Percentiles rank a stretch among this genome's conserved stretches.
These are phyloP conservation scores for Aspergillus sclerotiicarbonarius DNA, from an alignment of 495 filamentous ascomycete genomes.

Conservation along the genomic window DNA sequence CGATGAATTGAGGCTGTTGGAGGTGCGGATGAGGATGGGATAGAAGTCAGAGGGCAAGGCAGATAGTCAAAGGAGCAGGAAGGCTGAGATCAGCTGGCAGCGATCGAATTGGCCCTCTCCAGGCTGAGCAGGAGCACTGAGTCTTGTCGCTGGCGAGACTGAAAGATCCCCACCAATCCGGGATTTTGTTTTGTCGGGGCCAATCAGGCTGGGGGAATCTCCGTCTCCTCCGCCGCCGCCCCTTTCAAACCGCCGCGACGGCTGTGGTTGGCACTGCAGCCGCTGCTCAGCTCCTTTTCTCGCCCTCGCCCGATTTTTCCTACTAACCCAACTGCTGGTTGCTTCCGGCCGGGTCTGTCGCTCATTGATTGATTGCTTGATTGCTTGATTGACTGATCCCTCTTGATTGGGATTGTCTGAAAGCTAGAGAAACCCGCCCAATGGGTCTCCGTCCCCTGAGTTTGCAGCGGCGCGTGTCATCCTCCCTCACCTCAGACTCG, in stretches of 20 bases:
- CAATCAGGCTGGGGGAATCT: not conserved
- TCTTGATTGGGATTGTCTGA: not conserved
- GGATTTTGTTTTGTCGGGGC: not conserved
- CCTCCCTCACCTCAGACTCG: not conserved
- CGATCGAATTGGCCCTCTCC: no score
- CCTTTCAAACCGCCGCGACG: not conserved
- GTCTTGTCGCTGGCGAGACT: no score
- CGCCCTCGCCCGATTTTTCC: not conserved
- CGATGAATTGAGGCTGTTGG: not conserved
- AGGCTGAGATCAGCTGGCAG: no score
- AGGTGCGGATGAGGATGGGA: not conserved
- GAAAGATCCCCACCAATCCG: not conserved
- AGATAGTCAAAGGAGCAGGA: not conserved
- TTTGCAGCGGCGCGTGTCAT: conserved; percentile 7
- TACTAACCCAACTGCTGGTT: not conserved
- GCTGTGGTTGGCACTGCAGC: no score
- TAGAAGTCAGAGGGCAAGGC: not conserved
- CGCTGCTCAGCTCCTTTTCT: not conserved
- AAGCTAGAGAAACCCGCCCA: not conserved
- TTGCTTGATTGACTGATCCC: not conserved
- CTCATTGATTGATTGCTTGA: not conserved
- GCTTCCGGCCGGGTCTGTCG: not conserved
- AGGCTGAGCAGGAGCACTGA: no score
- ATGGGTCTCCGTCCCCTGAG: not conserved
- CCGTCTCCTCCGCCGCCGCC: not conserved